Evolutionary conservation across 352 stramenopile species (phyloP).

Genomic region (Pythium periplocum): DNA sequence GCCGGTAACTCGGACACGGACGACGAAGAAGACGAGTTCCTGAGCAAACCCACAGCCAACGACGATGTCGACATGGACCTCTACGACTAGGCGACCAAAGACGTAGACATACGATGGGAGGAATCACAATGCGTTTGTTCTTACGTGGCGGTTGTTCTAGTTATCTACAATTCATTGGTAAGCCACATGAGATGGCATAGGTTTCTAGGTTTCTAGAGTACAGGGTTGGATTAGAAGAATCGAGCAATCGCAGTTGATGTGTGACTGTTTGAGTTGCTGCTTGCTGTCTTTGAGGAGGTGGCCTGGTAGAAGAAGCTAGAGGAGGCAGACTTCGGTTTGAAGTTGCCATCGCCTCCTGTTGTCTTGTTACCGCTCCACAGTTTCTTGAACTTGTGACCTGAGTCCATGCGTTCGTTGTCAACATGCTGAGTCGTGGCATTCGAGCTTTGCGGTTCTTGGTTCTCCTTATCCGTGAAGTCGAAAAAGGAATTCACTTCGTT

Average conservation of each 20-base stretch:
- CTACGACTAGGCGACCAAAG: slow-evolving; percentile 19
- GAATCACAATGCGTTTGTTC: no score
- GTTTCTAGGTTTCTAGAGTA: no score
- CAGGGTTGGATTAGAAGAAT: slow-evolving; percentile 15
- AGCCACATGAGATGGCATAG: background rate
- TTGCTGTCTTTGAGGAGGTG: background rate
- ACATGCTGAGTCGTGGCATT: no score
- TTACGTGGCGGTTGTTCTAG: background rate
- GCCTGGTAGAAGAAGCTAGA: no score
- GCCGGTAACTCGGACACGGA: slow-evolving; percentile 61
- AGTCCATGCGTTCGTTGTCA: no score
- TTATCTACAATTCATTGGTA: slow-evolving; percentile 4
- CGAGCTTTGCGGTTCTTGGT: background rate
- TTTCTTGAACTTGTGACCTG: slow-evolving; percentile 15
- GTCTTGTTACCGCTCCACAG: slow-evolving; percentile 11
- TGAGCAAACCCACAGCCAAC: slow-evolving; percentile 15
- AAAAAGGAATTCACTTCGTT: slow-evolving; percentile 37
- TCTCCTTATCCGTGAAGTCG: slow-evolving; percentile 21
- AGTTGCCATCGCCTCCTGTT: no score
- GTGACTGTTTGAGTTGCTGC: background rate
- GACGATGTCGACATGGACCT: slow-evolving; percentile 45
- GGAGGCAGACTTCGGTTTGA: no score
- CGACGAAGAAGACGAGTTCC: slow-evolving; percentile 52
- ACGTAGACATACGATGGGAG: no score
- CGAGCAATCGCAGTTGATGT: slow-evolving; percentile 15